Conservation (phyloP, 345 rosid species). For the Passiflora organensis region DNA sequence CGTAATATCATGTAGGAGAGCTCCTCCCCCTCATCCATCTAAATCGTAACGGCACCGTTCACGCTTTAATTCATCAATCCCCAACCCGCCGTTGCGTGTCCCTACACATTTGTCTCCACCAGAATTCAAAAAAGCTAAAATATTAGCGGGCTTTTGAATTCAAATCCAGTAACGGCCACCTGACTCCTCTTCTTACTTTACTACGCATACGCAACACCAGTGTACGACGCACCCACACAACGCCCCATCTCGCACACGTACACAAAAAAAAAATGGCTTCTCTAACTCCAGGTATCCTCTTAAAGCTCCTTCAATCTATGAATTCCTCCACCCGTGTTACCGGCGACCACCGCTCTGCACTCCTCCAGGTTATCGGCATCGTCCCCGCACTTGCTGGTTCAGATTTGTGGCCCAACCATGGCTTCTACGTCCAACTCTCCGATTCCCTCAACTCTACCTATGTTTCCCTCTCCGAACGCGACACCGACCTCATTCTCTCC, state of each 20-base stretch:
- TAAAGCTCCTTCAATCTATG: conserved; percentile 89
- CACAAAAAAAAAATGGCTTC: conserved; percentile 55
- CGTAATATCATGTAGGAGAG: too few species aligned
- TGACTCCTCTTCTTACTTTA: neutral
- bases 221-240: neutral
- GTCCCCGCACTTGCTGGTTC: conserved; percentile 92
- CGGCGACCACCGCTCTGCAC: conserved; percentile 95
- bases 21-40: too few species aligned
- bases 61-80: too few species aligned
- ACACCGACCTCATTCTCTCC: conserved; percentile 79
- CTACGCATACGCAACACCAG: neutral
- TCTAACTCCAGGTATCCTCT: conserved; percentile 73
- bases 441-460: conserved; percentile 96
- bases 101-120: conserved; percentile 11
- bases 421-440: conserved; percentile 93
- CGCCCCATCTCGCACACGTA: neutral
- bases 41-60: too few species aligned
- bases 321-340: conserved; percentile 68
- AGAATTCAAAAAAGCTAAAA: conserved; percentile 8
- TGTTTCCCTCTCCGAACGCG: conserved; percentile 89
- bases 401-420: conserved; percentile 90
- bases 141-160: neutral
- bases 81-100: neutral
- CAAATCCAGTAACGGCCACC: neutral
- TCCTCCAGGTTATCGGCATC: conserved; percentile 81